These are phyloP conservation scores for Xylaria polymorpha DNA, from an alignment of 2,329 filamentous ascomycete genomes.

Conservation along the genomic window DNA sequence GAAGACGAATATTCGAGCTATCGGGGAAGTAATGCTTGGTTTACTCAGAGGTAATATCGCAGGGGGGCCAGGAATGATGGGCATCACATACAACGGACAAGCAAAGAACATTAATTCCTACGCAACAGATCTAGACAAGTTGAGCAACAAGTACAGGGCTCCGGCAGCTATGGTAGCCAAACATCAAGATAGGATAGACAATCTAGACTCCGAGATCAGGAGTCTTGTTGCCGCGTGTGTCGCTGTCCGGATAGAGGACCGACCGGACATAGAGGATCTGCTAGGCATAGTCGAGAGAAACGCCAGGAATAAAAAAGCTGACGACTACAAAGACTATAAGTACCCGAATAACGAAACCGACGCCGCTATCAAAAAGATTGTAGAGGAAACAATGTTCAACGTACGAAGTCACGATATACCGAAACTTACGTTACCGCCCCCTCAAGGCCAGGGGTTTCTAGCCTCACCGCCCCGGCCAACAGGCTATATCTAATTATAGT, in stretches of 20 bases:
- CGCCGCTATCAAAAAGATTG: conserved; percentile 11
- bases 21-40: conserved; percentile 37
- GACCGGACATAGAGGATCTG: conserved; percentile 39
- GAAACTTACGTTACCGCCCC: neutral
- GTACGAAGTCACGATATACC: conserved; percentile 6
- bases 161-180: neutral
- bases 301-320: conserved; percentile 2
- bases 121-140: conserved; percentile 28
- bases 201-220: conserved; percentile 40
- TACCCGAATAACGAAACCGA: conserved; percentile 28
- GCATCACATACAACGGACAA: conserved; percentile 22
- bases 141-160: conserved; percentile 22
- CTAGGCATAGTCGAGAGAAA: conserved; percentile 34
- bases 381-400: conserved; percentile 14
- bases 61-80: conserved; percentile 33
- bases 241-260: conserved; percentile 24
- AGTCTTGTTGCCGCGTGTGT: conserved; percentile 37
- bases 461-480: neutral
- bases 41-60: conserved; percentile 37
- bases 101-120: conserved; percentile 18
- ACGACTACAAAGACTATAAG: conserved; percentile 18
- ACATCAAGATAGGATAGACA: conserved; percentile 36
- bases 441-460: neutral
- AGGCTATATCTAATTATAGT: neutral
- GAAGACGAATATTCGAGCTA: conserved; percentile 32